Evolutionary conservation across 805 yeast species (phyloP).

Genomic region (Cyberlindnera xishuangbannaensis): DNA sequence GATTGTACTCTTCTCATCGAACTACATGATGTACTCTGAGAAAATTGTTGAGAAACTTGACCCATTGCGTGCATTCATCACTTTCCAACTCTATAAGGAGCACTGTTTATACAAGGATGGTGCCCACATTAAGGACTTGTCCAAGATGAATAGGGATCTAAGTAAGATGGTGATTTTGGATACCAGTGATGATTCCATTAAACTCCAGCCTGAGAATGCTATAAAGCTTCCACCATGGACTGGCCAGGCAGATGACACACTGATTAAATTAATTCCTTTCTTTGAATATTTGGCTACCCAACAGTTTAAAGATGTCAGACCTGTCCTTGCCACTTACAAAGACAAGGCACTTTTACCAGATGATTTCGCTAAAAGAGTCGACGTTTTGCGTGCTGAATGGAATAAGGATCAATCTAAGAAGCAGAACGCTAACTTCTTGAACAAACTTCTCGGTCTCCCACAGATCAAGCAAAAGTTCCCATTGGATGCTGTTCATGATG

Average conservation of each 20-base stretch:
- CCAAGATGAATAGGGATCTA: constrained; percentile 86
- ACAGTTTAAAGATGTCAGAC: constrained; percentile 80
- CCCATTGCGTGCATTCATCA: constrained; percentile 84
- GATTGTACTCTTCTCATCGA: constrained; percentile 83
- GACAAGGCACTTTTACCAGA: constrained; percentile 63
- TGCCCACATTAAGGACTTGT: constrained; percentile 80
- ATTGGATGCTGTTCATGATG: constrained; percentile 82
- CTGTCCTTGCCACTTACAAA: constrained; percentile 67
- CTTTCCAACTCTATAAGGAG: constrained; percentile 84
- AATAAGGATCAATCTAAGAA: constrained; percentile 43
- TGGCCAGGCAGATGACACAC: constrained; percentile 76
- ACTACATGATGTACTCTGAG: constrained; percentile 81
- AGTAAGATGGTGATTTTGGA: constrained; percentile 77
- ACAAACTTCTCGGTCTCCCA: constrained; percentile 61
- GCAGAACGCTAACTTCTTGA: constrained; percentile 45
- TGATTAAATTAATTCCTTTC: constrained; percentile 81
- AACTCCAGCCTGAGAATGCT: constrained; percentile 93
- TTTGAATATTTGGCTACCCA: constrained; percentile 93
- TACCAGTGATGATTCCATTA: constrained; percentile 61
- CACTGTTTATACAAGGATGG: constrained; percentile 86
- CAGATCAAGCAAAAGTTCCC: constrained; percentile 49
- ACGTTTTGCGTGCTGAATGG: constrained; percentile 66
- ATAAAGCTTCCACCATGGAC: constrained; percentile 80
- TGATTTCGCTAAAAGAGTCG: constrained; percentile 79
- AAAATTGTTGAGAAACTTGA: constrained; percentile 82